These are phyloP conservation scores for Eutrema salsugineum DNA, from an alignment of 441 rosid genomes.

Conservation along the genomic window DNA sequence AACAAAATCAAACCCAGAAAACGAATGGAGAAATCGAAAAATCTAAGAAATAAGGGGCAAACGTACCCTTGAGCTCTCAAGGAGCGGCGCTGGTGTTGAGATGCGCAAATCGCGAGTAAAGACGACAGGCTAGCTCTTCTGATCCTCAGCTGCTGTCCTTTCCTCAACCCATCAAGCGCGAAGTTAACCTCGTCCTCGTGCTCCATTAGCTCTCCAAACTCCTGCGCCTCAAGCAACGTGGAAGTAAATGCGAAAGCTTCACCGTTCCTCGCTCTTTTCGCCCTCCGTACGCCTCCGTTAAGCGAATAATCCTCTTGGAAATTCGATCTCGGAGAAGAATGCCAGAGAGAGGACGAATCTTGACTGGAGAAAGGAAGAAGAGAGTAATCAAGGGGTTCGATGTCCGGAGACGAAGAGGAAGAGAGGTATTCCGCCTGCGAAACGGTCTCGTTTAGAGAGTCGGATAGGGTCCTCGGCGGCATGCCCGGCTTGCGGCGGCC, in stretches of 20 bases:
- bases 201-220: slow-evolving; percentile 98
- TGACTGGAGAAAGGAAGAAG: slow-evolving; percentile 58
- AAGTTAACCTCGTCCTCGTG: slow-evolving; percentile 96
- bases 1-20: not conserved
- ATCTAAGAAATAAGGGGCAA: not conserved
- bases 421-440: slow-evolving; percentile 40
- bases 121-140: slow-evolving; percentile 82
- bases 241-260: slow-evolving; percentile 39
- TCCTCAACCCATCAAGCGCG: slow-evolving; percentile 85
- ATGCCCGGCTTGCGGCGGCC: slow-evolving; percentile 78
- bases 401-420: slow-evolving; percentile 50
- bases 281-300: slow-evolving; percentile 34
- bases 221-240: slow-evolving; percentile 96
- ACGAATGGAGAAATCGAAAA: not conserved
- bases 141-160: slow-evolving; percentile 78
- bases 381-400: slow-evolving; percentile 49
- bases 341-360: slow-evolving; percentile 66
- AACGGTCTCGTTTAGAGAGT: slow-evolving; percentile 39
- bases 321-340: slow-evolving; percentile 25
- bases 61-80: slow-evolving; percentile 50
- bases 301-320: slow-evolving; percentile 31
- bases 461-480: slow-evolving; percentile 43
- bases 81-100: slow-evolving; percentile 71
- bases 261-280: slow-evolving; percentile 46
- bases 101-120: slow-evolving; percentile 69